Base-by-base conservation (phyloP, 2,329 filamentous ascomycete species). In the Colletotrichum gloeosporioides region DNA sequence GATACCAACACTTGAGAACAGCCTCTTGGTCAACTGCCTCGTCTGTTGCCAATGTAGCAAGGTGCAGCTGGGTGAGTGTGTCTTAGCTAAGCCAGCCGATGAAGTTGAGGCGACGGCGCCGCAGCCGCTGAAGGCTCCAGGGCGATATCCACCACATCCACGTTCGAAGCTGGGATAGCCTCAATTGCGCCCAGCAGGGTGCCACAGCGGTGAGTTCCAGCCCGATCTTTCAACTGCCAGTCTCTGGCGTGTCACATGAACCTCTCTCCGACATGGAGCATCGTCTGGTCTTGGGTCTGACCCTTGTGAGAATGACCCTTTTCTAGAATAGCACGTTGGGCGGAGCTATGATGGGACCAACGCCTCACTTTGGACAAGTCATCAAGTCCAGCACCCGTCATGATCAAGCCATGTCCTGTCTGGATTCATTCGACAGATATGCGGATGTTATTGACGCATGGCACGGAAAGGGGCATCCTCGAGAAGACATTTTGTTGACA, bases 101-200 rank as follows among this genome's bases (percentile, higher is more conserved):
- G 16, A 15, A 16, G n/a, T 53, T 31, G 49, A 44, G 49, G 53
- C 68, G 49, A 71, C 57, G 27, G 64, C 64, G 70, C 73, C 69
- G 57, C 63, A 64, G 69, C 64, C 69, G 70, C 69, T 76, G 73
- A 61, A 73, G 44, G 69, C 69, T 53, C 44, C 59, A 44, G 44
- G 44, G 25, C 29, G 62, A 72, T 66, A 55, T 67, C 73, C 73
- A 75, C 69, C 10, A 25, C 39, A 70, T n/a, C n/a, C 55, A 64
- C 36, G 36, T 34, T 57, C 18, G 71, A 44, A 36, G 64, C 71
- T 34, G 74, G 64, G 65, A 76, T 76, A 76, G 70, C 71, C 70
- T 73, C 71, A 69, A 74, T 32, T 69, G 32, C 25, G 64, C 18
- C 32, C 49, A 64, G 49, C 64, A 25, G 44, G 39, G 64, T 13